Conservation (phyloP, 306 rosid genomes). For the Albizia julibrissin region DNA sequence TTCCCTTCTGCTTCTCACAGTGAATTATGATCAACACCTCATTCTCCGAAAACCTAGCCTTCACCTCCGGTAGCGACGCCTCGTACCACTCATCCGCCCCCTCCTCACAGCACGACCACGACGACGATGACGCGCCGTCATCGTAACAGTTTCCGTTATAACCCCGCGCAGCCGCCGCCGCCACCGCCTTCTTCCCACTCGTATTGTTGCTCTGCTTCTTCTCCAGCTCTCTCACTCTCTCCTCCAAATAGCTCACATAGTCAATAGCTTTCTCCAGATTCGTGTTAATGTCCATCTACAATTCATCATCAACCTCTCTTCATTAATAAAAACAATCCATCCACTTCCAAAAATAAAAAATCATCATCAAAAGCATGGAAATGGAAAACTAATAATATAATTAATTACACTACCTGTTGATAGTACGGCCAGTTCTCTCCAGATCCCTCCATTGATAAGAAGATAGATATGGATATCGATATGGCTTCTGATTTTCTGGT, state of each 20-base stretch:
- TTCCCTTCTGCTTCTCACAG: slow-evolving; percentile 38
- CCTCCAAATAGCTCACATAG: slow-evolving; percentile 37
- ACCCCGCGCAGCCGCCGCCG: not conserved
- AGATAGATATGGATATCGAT: not conserved
- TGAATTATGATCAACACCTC: slow-evolving; percentile 36
- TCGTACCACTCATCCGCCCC: not conserved
- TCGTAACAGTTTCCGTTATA: not conserved
- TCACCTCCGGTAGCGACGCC: slow-evolving; percentile 24
- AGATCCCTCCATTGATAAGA: not conserved
- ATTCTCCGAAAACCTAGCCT: slow-evolving; percentile 31
- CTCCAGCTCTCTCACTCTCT: slow-evolving; percentile 43
- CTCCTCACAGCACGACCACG: not conserved
- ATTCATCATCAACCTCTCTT: not conserved
- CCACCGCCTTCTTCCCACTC: not conserved
- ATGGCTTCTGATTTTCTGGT: too few relatives aligned
- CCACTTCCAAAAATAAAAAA: not conserved
- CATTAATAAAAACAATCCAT: not conserved
- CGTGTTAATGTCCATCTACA: slow-evolving; percentile 30
- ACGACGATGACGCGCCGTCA: not conserved
- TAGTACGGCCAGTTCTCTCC: slow-evolving; percentile 1
- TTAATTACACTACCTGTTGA: not conserved
- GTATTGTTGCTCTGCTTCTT: slow-evolving; percentile 8
- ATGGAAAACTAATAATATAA: too few relatives aligned
- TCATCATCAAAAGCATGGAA: not conserved
- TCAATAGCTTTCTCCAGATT: slow-evolving; percentile 35